Evolutionary conservation across 805 yeast species (phyloP).

Genomic region (Ogataea degrootiae): DNA sequence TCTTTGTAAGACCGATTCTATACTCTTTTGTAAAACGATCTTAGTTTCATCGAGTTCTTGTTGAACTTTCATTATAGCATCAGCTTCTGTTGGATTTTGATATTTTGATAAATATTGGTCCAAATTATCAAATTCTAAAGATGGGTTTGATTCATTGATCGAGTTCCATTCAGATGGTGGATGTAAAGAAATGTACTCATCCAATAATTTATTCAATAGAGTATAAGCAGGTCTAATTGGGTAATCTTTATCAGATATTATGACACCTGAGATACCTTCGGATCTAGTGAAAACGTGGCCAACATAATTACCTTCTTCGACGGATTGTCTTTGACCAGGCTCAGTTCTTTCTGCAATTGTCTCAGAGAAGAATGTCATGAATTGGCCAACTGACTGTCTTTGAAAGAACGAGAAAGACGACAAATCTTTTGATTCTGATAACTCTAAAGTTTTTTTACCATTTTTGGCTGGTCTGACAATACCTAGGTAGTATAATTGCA

Average conservation of each 20-base stretch:
- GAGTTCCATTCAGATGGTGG: constrained; percentile 69
- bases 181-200: constrained; percentile 81
- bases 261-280: constrained; percentile 88
- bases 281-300: constrained; percentile 89
- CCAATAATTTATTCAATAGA: constrained; percentile 81
- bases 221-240: constrained; percentile 97
- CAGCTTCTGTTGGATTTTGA: constrained; percentile 97
- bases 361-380: constrained; percentile 89
- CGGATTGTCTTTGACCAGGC: constrained; percentile 88
- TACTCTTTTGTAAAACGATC: constrained; percentile 91
- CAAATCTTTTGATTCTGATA: constrained; percentile 76
- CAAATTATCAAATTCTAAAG: constrained; percentile 53
- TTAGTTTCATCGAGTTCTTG: constrained; percentile 97
- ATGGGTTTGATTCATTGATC: constrained; percentile 39
- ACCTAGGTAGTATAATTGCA: constrained; percentile 93
- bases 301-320: constrained; percentile 85
- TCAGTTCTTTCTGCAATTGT: constrained; percentile 87
- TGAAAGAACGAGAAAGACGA: constrained; percentile 88
- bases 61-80: constrained; percentile 93
- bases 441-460: constrained; percentile 64
- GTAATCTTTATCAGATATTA: constrained; percentile 91
- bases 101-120: constrained; percentile 72
- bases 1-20: constrained; percentile 88
- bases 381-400: constrained; percentile 68
- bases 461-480: constrained; percentile 54